phyloP scores from a whole-genome alignment of 371 early-diverging fungal species.

The Lichtheimia corymbifera region DNA sequence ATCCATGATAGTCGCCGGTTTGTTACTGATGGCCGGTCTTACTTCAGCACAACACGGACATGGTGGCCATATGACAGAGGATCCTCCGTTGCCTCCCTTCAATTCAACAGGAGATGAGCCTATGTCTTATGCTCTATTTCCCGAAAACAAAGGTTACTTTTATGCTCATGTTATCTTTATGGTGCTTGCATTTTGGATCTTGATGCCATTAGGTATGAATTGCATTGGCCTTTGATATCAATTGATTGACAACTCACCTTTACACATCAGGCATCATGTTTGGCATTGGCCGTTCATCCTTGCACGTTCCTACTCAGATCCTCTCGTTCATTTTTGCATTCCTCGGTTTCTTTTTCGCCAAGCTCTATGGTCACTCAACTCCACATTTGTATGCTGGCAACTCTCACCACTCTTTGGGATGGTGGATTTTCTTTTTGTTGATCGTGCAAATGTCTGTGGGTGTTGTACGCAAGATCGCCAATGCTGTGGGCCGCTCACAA shows the following conservation, averaged over 20 bases:
- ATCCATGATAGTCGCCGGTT: neutral
- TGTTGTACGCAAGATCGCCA: slow-evolving; percentile 47
- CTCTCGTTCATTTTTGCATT: slow-evolving; percentile 33
- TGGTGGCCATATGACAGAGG: slow-evolving; percentile 27
- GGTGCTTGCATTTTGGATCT: slow-evolving; percentile 48
- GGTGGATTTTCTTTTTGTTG: slow-evolving; percentile 41
- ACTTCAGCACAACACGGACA: slow-evolving; percentile 36
- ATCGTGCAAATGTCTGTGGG: slow-evolving; percentile 45
- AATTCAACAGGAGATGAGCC: slow-evolving; percentile 52
- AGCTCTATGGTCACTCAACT: slow-evolving; percentile 46
- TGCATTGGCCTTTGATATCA: neutral
- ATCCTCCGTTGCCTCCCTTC: slow-evolving; percentile 34
- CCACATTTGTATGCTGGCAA: slow-evolving; percentile 50
- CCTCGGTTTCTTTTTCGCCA: slow-evolving; percentile 48
- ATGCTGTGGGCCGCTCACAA: slow-evolving; percentile 34
- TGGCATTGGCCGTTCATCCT: slow-evolving; percentile 50
- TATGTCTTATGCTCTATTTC: slow-evolving; percentile 51
- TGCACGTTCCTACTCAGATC: slow-evolving; percentile 48
- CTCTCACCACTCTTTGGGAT: slow-evolving; percentile 48
- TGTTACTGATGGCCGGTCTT: slow-evolving; percentile 10
- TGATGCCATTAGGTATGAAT: slow-evolving; percentile 51
- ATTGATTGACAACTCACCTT: neutral
- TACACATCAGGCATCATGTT: slow-evolving; percentile 40
- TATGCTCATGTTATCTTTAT: slow-evolving; percentile 46
- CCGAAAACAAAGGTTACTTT: slow-evolving; percentile 41